Base-by-base conservation (phyloP, 2,329 filamentous ascomycete genomes). In the Neopestalotiopsis rosae region DNA sequence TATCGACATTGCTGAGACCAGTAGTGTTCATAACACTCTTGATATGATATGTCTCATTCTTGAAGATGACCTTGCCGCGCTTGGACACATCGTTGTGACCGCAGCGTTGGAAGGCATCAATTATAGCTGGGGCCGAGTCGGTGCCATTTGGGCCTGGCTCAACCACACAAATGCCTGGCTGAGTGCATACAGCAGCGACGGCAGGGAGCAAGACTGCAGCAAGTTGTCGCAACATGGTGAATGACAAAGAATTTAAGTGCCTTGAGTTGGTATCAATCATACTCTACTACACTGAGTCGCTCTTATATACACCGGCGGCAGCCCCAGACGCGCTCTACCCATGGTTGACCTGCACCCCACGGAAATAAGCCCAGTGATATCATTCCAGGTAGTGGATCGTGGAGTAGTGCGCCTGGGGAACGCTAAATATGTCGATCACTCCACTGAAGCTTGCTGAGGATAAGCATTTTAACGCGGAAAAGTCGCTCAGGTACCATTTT, bases 1-100 rank as follows among this genome's bases (percentile, higher is more conserved):
- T 86, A 57, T 82, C 79, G 34, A 83, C 79, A 56, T 81, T 71
- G 9, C 75, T 61, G 34, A 82, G 74, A 14, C 71, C 61, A 52
- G 73, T 69, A 0, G 79, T 81, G 28, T 77, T 78, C 79, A 82
- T 81, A 66, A 77, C 74, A 49, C 73, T 72, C 58, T 73, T 73
- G 71, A 82, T 79, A 67, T 78, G 74, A 74, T 82, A 82, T 7
- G 72, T 70, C 2, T 74, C 74, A 6, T 79, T 77, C 1, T 78
- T 75, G 24, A 81, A 72, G 49, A 79, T 76, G 32, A 81, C 71
- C 56, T 80, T 71, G 52, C 77, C 58, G 28, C 64, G 61, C 17
- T 42, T 20, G 28, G 34, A 49, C 28, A 28, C 59, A 28, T 62
- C 74, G 38, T 75, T 75, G 28, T 61, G 67, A 2, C 75, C 74